Conservation (phyloP, 2,329 filamentous ascomycete genomes). For the Pezicula carpinea region DNA sequence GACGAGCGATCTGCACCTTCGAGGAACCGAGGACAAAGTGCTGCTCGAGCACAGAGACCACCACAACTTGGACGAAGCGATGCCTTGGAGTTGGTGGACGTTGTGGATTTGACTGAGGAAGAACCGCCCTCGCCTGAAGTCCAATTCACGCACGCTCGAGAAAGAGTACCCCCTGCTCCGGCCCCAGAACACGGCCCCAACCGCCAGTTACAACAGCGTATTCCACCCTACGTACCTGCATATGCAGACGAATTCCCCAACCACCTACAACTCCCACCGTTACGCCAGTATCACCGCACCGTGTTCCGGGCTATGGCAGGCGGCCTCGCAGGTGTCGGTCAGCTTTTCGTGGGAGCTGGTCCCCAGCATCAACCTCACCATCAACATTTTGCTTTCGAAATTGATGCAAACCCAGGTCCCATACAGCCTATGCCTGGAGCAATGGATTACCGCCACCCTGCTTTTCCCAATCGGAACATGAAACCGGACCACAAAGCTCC, state of each 20-base stretch:
- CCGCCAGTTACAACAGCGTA: too few relatives aligned
- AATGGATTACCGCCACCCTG: slow-evolving; percentile 23
- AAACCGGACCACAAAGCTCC: slow-evolving; percentile 25
- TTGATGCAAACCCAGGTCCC: neutral
- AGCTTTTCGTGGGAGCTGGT: neutral
- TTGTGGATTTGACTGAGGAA: slow-evolving; percentile 52
- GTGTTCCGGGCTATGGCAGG: too few relatives aligned
- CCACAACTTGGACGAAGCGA: slow-evolving; percentile 26
- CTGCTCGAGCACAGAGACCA: slow-evolving; percentile 15
- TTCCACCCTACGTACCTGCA: too few relatives aligned
- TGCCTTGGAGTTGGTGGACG: slow-evolving; percentile 17
- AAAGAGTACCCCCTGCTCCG: slow-evolving; percentile 6
- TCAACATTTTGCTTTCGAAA: neutral
- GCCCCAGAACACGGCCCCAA: slow-evolving; percentile 5
- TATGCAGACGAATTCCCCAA: too few relatives aligned
- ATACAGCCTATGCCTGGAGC: slow-evolving; percentile 17
- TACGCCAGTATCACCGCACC: too few relatives aligned
- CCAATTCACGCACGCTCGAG: slow-evolving; percentile 5
- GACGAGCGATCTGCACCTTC: slow-evolving; percentile 15
- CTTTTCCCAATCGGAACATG: slow-evolving; percentile 17
- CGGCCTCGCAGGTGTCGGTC: neutral
- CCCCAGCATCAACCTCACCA: neutral
- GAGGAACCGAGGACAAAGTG: neutral
- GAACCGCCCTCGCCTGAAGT: slow-evolving; percentile 16
- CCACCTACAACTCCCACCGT: too few relatives aligned